Base-by-base conservation (phyloP, 345 rosid species). In the Salix koriyanagi region DNA sequence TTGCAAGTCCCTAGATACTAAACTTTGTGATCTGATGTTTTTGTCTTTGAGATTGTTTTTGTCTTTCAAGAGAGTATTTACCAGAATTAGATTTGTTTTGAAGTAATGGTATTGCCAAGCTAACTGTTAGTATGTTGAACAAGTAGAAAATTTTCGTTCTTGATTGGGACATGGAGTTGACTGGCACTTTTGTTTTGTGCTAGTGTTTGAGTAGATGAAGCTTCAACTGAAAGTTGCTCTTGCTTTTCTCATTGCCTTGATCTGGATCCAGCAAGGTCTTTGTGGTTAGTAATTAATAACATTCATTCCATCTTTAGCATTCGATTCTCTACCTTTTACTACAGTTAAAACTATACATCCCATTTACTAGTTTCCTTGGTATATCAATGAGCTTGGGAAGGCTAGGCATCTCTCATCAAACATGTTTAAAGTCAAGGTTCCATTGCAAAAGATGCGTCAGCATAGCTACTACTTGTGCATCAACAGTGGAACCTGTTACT, bases 271-370 rank as follows among this genome's bases (percentile, higher is more conserved):
- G 74, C 92, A 62, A 78, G 85, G 90, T 81, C 76, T 86, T 80
- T 87, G 91, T 73, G 96, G 99, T 96, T 68, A 87, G 91, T 87
- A 76, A 79, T 77, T 8, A 41, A 41, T 34, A 72, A 65, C 14
- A 67, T 66, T 65, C 65, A 10, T 79, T 46, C 50, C 30, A 42
- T 74, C 61, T 70, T 1, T 68, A 50, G 5, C 11, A 36, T 76
- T 36, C 30, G 11, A 41, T 14, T 67, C 41, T 75, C 67, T 58
- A 50, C 12, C n/a, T 7, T 26, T 21, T 25, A 18, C 66, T 28
- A 30, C 32, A 26, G 30, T 28, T 30, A 14, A 42, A 23, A 71
- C 23, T 67, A 62, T 58, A 36, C 7, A 76, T 25, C 28, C 60
- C 44, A 30, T 30, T 19, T 54, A 60, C 54, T 16, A 19, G 50